Conservation (phyloP, 2,329 filamentous ascomycete species). For the Gliomastix tumulicola region DNA sequence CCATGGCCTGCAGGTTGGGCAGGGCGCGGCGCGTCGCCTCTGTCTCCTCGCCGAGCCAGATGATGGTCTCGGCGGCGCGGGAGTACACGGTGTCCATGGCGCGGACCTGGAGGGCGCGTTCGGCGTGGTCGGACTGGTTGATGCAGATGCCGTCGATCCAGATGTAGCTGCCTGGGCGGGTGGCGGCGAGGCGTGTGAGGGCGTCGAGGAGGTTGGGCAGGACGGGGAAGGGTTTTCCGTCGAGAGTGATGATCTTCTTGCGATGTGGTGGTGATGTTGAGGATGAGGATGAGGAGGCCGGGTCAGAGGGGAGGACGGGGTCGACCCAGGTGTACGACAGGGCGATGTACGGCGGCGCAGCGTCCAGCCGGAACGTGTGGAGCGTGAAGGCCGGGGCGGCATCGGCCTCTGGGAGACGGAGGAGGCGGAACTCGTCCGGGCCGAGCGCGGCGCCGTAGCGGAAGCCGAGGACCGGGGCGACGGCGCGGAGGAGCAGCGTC, state of each 20-base stretch:
- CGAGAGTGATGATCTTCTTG: slow-evolving; percentile 4
- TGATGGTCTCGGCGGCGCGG: slow-evolving; percentile 9
- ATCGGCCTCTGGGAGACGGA: slow-evolving; percentile 8
- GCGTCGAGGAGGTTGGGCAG: slow-evolving; percentile 10
- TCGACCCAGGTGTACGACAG: slow-evolving; percentile 17
- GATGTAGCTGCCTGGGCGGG: slow-evolving; percentile 8
- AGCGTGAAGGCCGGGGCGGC: slow-evolving; percentile 7
- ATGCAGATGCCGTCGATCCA: slow-evolving; percentile 16
- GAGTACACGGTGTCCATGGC: slow-evolving; percentile 14
- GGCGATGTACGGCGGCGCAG: slow-evolving; percentile 11
- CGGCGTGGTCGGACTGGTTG: slow-evolving; percentile 10
- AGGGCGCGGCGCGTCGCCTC: slow-evolving; percentile 5
- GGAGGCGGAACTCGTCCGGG: slow-evolving; percentile 8
- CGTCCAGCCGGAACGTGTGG: slow-evolving; percentile 8
- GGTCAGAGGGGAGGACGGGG: background rate
- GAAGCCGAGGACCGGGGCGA: slow-evolving; percentile 1
- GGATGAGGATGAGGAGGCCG: background rate
- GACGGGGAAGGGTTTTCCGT: slow-evolving; percentile 8
- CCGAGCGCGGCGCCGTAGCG: slow-evolving; percentile 7
- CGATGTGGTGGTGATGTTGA: slow-evolving; percentile 3
- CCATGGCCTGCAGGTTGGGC: slow-evolving; percentile 4
- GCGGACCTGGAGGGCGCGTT: slow-evolving; percentile 10
- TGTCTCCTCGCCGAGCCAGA: slow-evolving; percentile 12
- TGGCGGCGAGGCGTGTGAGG: slow-evolving; percentile 5
- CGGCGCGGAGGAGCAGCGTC: background rate